These are phyloP conservation scores for Annulohypoxylon bovei DNA, from an alignment of 495 filamentous ascomycete genomes.

Conservation along the genomic window DNA sequence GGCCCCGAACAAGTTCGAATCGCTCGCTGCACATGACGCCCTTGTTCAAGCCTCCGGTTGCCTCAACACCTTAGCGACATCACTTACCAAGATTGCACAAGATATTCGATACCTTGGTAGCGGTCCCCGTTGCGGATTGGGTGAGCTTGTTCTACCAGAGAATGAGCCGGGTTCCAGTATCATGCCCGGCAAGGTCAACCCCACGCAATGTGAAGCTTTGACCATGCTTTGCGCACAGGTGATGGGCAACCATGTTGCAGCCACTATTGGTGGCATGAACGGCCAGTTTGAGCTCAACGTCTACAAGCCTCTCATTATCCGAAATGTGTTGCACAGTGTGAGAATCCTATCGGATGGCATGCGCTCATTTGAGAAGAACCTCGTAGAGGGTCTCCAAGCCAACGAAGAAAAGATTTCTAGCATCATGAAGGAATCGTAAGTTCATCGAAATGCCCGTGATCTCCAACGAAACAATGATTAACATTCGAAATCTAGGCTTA, in stretches of 20 bases:
- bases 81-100: constrained; percentile 98
- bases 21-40: constrained; percentile 96
- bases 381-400: constrained; percentile 87
- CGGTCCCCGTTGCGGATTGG: constrained; percentile 93
- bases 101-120: constrained; percentile 97
- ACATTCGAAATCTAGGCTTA: constrained; percentile 68
- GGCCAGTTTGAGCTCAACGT: constrained; percentile 99
- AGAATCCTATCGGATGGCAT: constrained; percentile 90
- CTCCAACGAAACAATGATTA: constrained; percentile 4
- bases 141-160: constrained; percentile 91
- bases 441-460: constrained; percentile 14
- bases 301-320: constrained; percentile 96
- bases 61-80: constrained; percentile 91
- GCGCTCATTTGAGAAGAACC: constrained; percentile 91
- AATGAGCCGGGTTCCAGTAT: constrained; percentile 98
- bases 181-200: constrained; percentile 99
- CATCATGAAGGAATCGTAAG: constrained; percentile 85
- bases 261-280: constrained; percentile 93
- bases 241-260: constrained; percentile 93
- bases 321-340: constrained; percentile 90
- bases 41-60: constrained; percentile 92
- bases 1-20: constrained; percentile 98
- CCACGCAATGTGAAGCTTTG: constrained; percentile 96
- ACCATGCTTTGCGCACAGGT: constrained; percentile 99
- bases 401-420: constrained; percentile 89